A percentile compares a stretch with the other conserved stretches of the same genome.
Evolutionary conservation across 345 rosid species (phyloP).

Genomic region (Sisymbrium irio): DNA sequence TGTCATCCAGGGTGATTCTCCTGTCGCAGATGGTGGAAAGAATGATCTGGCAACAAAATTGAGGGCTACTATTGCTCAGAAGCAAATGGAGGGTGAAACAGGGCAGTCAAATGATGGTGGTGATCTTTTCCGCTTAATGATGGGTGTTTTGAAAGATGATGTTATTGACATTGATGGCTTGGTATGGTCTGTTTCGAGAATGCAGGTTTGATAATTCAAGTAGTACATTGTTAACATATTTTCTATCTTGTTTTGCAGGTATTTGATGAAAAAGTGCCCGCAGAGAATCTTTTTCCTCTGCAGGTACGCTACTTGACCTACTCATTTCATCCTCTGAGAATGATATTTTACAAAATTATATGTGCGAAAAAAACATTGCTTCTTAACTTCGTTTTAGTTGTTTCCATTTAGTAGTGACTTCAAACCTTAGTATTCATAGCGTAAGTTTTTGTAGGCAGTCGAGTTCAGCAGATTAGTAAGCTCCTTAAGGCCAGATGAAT

Average conservation of each 20-base stretch:
- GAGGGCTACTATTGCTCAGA: slow-evolving; percentile 92
- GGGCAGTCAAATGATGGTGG: slow-evolving; percentile 86
- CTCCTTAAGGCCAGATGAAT: slow-evolving; percentile 70
- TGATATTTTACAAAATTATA: neutral
- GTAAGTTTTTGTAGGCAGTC: slow-evolving; percentile 65
- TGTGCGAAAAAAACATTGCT: neutral
- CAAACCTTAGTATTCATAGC: slow-evolving; percentile 18
- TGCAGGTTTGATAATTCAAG: slow-evolving; percentile 4
- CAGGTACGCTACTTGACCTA: slow-evolving; percentile 53
- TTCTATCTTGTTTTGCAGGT: slow-evolving; percentile 48
- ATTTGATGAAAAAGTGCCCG: slow-evolving; percentile 78
- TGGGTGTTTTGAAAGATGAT: slow-evolving; percentile 85
- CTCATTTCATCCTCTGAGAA: slow-evolving; percentile 19
- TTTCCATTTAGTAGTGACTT: neutral
- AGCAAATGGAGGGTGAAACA: slow-evolving; percentile 81
- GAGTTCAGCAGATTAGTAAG: slow-evolving; percentile 88
- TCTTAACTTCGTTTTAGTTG: neutral
- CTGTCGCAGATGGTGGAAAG: slow-evolving; percentile 62
- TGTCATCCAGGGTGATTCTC: slow-evolving; percentile 57
- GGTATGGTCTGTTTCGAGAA: slow-evolving; percentile 48
- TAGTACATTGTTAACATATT: neutral
- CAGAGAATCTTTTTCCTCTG: slow-evolving; percentile 83
- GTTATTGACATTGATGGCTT: slow-evolving; percentile 93
- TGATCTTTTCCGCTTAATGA: slow-evolving; percentile 74
- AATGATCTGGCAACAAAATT: slow-evolving; percentile 84